phyloP scores from a whole-genome alignment of 2,329 filamentous ascomycete species.

The Diaporthe sp. region DNA sequence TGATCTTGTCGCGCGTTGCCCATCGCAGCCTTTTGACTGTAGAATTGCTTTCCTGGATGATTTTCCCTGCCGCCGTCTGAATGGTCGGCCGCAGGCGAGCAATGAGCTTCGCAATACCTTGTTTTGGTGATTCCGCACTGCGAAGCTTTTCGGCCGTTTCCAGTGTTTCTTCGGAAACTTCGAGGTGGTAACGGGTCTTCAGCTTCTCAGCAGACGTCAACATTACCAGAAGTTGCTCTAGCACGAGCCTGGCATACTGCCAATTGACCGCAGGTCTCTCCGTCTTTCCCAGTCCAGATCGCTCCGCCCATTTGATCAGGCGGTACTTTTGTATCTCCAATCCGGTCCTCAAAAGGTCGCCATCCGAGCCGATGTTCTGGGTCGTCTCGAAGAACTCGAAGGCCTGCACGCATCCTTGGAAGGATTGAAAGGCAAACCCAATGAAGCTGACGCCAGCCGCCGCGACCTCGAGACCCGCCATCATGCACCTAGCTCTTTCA shows the following conservation, averaged over 20 bases:
- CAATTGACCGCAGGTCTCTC: conserved; percentile 40
- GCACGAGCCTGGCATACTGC: conserved; percentile 40
- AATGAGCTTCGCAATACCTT: conserved; percentile 40
- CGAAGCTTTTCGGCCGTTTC: not conserved
- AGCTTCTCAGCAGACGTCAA: conserved; percentile 40
- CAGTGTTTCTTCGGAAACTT: conserved; percentile 40
- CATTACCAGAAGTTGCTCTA: conserved; percentile 38
- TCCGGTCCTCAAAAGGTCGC: conserved; percentile 40
- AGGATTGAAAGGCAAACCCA: conserved; percentile 38
- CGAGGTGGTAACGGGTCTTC: conserved; percentile 40
- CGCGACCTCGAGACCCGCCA: conserved; percentile 34
- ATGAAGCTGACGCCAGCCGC: conserved; percentile 36
- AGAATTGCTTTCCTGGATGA: conserved; percentile 41
- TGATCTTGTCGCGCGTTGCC: conserved; percentile 38
- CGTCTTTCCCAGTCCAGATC: conserved; percentile 38
- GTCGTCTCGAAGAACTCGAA: conserved; percentile 41
- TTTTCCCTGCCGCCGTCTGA: conserved; percentile 26
- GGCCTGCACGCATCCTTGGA: conserved; percentile 40
- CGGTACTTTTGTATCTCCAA: conserved; percentile 43
- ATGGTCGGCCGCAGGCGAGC: conserved; percentile 36
- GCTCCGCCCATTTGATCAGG: conserved; percentile 40
- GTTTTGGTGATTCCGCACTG: conserved; percentile 32
- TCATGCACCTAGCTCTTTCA: not conserved
- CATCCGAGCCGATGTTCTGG: conserved; percentile 41
- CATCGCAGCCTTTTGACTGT: conserved; percentile 40